These are phyloP conservation scores for Withania somnifera DNA, from an alignment of 305 asterid genomes.

Conservation along the genomic window DNA sequence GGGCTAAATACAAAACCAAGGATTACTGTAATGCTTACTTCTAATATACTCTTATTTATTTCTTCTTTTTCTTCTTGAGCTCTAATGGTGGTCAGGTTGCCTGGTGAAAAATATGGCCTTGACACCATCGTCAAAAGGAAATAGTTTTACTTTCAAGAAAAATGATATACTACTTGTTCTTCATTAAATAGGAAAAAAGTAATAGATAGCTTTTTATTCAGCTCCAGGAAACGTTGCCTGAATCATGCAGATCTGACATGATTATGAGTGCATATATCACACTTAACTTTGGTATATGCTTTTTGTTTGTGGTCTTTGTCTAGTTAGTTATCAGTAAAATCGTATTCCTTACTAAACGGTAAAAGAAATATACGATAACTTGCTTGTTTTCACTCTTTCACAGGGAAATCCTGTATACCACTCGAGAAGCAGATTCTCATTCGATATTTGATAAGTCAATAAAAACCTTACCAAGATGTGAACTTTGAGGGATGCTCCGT, in stretches of 20 bases:
- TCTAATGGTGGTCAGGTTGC: neutral
- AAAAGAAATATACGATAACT: neutral
- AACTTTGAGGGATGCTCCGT: too few relatives aligned
- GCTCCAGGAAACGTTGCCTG: neutral
- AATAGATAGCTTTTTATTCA: neutral
- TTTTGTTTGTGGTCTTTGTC: neutral
- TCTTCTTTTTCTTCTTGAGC: neutral
- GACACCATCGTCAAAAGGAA: neutral
- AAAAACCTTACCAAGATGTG: too few relatives aligned
- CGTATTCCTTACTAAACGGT: neutral
- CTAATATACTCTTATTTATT: neutral
- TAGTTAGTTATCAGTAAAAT: neutral
- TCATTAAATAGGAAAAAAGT: neutral
- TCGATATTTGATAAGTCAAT: too few relatives aligned
- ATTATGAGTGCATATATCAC: neutral
- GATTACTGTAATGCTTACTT: neutral
- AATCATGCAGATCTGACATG: neutral
- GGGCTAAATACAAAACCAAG: neutral
- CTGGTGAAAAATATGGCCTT: neutral
- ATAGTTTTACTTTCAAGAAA: neutral
- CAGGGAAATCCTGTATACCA: slow-evolving; percentile 70
- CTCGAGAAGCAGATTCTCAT: slow-evolving; percentile 53
- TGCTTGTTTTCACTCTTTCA: neutral
- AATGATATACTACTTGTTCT: neutral
- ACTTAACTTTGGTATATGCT: neutral